These are phyloP conservation scores for Pythium periplocum DNA, from an alignment of 352 stramenopile species.

Conservation along the genomic window DNA sequence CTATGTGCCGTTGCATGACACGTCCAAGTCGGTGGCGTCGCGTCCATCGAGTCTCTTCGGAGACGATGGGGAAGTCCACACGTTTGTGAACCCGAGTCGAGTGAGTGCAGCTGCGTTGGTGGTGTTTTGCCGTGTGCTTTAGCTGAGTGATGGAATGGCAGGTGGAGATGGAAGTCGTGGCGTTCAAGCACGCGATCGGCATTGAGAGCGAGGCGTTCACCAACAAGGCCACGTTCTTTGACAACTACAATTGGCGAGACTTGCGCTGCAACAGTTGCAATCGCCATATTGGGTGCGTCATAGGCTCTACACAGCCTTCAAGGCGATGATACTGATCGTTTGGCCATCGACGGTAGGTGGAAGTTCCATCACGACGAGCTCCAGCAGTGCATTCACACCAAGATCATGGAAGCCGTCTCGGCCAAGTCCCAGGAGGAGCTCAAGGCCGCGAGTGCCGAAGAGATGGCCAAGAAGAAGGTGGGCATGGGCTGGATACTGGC, in stretches of 20 bases:
- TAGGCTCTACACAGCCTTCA: too few relatives aligned
- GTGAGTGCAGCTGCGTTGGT: constrained; percentile 22
- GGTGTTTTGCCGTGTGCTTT: too few relatives aligned
- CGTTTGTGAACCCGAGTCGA: constrained; percentile 69
- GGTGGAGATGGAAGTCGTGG: constrained; percentile 74
- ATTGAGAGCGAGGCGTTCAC: constrained; percentile 59
- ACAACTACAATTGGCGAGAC: constrained; percentile 78
- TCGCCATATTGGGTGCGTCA: constrained; percentile 55
- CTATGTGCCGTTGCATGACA: constrained; percentile 65
- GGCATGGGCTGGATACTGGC: background rate
- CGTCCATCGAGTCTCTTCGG: constrained; percentile 39
- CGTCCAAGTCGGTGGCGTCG: constrained; percentile 56
- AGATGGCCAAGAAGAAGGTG: constrained; percentile 17
- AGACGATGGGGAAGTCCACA: constrained; percentile 52
- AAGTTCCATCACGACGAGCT: constrained; percentile 79
- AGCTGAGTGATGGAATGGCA: constrained; percentile 9
- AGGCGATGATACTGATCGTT: too few relatives aligned
- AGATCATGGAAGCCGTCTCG: constrained; percentile 45
- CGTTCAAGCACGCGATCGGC: constrained; percentile 56
- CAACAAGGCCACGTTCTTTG: constrained; percentile 74
- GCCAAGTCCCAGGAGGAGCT: constrained; percentile 33
- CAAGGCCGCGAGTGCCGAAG: constrained; percentile 24
- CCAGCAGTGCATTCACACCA: constrained; percentile 62
- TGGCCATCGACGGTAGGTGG: constrained; percentile 33
- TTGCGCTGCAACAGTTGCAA: constrained; percentile 73